Percentiles rank a stretch among this genome's conserved stretches.
Evolutionary conservation across 768 basidiomycete species (phyloP).

Genomic region (Hypsizygus marmoreus): DNA sequence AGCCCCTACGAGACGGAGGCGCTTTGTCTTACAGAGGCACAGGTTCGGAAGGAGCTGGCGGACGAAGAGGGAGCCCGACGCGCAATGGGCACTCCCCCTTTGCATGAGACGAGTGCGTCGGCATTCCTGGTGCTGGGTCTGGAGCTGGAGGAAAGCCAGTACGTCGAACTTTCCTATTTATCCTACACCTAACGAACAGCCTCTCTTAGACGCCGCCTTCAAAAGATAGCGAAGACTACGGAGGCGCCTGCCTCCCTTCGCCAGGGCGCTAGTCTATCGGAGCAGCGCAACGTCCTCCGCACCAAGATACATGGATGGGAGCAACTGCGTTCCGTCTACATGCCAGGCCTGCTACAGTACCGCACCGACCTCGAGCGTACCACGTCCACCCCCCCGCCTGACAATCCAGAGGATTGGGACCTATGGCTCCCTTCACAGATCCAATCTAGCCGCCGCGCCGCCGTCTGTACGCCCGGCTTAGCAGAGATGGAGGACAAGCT

Average conservation of each 20-base stretch:
- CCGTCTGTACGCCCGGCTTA: constrained; percentile 8
- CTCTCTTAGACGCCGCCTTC: neutral
- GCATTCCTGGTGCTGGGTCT: constrained; percentile 16
- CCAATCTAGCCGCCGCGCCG: neutral
- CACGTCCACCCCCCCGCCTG: neutral
- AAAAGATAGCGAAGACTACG: neutral
- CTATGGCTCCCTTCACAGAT: constrained; percentile 19
- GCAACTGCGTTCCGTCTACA: constrained; percentile 13
- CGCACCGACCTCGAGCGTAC: constrained; percentile 1
- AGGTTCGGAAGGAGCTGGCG: constrained; percentile 5
- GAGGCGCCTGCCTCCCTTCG: neutral
- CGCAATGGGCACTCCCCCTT: neutral
- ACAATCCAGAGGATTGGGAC: constrained; percentile 9
- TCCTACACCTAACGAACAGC: neutral
- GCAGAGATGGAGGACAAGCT: constrained; percentile 19
- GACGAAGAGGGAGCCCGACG: constrained; percentile 1
- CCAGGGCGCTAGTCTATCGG: constrained; percentile 8
- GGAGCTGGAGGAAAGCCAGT: constrained; percentile 21
- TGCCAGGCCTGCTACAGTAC: constrained; percentile 18
- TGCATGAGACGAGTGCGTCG: constrained; percentile 12
- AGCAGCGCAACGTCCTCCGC: constrained; percentile 12
- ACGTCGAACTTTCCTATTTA: constrained; percentile 3
- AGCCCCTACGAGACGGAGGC: no score
- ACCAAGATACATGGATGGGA: constrained; percentile 15
- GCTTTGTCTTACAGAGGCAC: no score